Percentiles rank a stretch among this genome's conserved stretches.
Evolutionary conservation across 345 rosid genomes (phyloP).

Genomic region (Moricandia arvensis): DNA sequence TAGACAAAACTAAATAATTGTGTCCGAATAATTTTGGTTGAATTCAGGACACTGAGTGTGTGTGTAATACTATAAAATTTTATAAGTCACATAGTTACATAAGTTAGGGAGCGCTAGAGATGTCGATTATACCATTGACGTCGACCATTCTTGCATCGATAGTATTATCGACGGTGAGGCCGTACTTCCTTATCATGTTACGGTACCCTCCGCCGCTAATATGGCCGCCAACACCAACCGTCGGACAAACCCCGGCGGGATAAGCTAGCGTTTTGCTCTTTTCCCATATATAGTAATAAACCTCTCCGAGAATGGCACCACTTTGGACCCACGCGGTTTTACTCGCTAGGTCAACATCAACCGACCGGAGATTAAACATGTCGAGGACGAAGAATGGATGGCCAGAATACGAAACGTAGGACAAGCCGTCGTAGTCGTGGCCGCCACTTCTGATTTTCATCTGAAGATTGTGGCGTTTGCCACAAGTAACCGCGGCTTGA

Average conservation of each 20-base stretch:
- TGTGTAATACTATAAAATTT: neutral
- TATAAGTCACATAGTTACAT: neutral
- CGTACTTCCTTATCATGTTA: constrained; percentile 60
- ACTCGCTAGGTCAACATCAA: constrained; percentile 42
- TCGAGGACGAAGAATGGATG: constrained; percentile 63
- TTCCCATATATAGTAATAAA: constrained; percentile 50
- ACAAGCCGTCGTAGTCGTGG: constrained; percentile 75
- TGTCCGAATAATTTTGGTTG: neutral
- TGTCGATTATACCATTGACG: constrained; percentile 38
- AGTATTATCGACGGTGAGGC: constrained; percentile 52
- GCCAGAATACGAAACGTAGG: constrained; percentile 40
- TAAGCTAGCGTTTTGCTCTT: constrained; percentile 51
- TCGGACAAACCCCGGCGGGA: constrained; percentile 69
- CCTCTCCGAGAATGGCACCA: constrained; percentile 72
- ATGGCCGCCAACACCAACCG: constrained; percentile 78
- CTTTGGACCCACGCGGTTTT: constrained; percentile 66
- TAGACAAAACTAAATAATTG: neutral
- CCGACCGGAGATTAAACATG: constrained; percentile 49
- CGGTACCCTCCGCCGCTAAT: constrained; percentile 70
- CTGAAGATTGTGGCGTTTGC: constrained; percentile 38
- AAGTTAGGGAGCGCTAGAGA: neutral
- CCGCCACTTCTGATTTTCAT: constrained; percentile 75
- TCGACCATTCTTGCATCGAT: constrained; percentile 56
- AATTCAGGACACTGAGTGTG: neutral
- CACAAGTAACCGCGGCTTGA: constrained; percentile 58